Base-by-base conservation (phyloP, 208 protist genomes). In the Wallacemonas sp. region DNA sequence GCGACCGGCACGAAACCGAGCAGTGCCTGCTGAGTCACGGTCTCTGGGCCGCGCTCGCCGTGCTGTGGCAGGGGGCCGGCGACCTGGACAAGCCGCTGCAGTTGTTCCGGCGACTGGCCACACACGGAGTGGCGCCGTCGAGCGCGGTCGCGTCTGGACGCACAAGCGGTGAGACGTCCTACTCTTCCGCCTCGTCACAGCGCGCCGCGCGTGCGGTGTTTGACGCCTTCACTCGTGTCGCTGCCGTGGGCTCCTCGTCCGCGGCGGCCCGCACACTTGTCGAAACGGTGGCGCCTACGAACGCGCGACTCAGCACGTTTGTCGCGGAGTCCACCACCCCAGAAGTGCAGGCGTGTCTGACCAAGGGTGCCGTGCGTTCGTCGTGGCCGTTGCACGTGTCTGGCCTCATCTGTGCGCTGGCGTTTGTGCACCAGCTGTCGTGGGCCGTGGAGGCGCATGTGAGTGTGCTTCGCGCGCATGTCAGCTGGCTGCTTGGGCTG, bases 1-100 rank as follows among this genome's bases (percentile, higher is more conserved):
- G 82, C 48, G 64, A 66, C 1, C 58, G 71, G 12, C 48, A 65
- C 8, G 74, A 84, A 14, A 56, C 62, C 2, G 76, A 66, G 23
- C 30, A 33, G 1, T 74, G 88, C 38, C 64, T 94, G 30, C 44
- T 30, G 3, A 58, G 74, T 2, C 76, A 68, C 48, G 56, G 47
- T 30, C 74, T 86, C 30, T 94, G 88, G 88, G 76, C 84, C 38
- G 65, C 78, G 8, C 63, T 87, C 9, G 66, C 71, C 1, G 27
- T 72, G 12, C 58, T 90, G 9, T 81, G 76, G 68, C 65, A 80
- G 36, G 39, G 33, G 0, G 34, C 65, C 24, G 61, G 56, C 2
- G 41, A 48, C 21, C 76, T 74, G 24, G 68, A 72, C 6, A 66
- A 61, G 14, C 65, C 78, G 0, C 34, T 78, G 39, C 16, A 39